Percentiles rank a stretch among this genome's conserved stretches.
phyloP scores from a whole-genome alignment of 1,284 basidiomycete species.

The Boletus holoroseus region DNA sequence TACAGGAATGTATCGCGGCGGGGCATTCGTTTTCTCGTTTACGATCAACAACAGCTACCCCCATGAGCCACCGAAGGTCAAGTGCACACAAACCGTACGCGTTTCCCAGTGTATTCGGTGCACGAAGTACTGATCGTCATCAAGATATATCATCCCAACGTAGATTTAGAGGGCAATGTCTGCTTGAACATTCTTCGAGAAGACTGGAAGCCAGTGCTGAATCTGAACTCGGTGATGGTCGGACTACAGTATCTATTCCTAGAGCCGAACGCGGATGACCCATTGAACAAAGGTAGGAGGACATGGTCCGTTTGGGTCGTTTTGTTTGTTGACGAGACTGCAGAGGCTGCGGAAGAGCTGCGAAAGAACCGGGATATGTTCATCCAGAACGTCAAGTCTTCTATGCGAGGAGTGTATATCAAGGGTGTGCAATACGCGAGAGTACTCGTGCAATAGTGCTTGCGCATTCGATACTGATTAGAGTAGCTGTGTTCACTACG shows the following conservation, averaged over 20 bases:
- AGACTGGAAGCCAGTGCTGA: slow-evolving; percentile 99
- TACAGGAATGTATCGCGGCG: slow-evolving; percentile 96
- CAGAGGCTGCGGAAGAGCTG: slow-evolving; percentile 94
- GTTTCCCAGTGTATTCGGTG: background rate
- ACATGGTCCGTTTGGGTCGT: background rate
- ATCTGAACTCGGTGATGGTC: slow-evolving; percentile 95
- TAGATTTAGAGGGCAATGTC: slow-evolving; percentile 96
- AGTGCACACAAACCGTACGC: slow-evolving; percentile 88
- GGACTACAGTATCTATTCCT: slow-evolving; percentile 97
- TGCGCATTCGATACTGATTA: slow-evolving; percentile 1
- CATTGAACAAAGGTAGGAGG: slow-evolving; percentile 91
- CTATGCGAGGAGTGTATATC: slow-evolving; percentile 77
- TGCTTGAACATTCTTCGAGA: slow-evolving; percentile 97
- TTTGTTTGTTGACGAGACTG: slow-evolving; percentile 13
- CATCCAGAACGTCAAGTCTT: slow-evolving; percentile 71
- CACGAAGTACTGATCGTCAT: slow-evolving; percentile 6
- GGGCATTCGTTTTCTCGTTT: slow-evolving; percentile 90
- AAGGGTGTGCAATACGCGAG: slow-evolving; percentile 75
- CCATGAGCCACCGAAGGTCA: slow-evolving; percentile 98
- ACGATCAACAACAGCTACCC: slow-evolving; percentile 97
- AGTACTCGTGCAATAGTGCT: slow-evolving; percentile 50
- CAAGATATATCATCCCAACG: slow-evolving; percentile 98
- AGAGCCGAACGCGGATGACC: slow-evolving; percentile 98
- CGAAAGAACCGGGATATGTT: slow-evolving; percentile 80
- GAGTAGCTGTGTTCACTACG: background rate